Evolutionary conservation across 192 early-diverging fungal genomes (phyloP).

Genomic region (Linnemannia schmuckeri): DNA sequence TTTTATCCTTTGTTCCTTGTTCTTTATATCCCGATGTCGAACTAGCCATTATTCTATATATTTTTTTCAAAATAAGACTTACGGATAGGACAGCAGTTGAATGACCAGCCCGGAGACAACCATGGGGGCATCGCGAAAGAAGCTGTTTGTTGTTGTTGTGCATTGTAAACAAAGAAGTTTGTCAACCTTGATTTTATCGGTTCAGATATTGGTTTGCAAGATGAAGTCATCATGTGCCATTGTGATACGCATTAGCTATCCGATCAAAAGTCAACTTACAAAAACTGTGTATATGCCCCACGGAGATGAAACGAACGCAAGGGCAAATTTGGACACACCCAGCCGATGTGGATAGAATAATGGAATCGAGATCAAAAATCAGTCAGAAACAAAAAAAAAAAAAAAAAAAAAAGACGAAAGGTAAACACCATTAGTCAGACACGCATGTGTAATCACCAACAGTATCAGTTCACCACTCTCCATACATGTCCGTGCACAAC

Average conservation of each 20-base stretch:
- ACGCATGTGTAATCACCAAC: not conserved
- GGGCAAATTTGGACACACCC: too few species aligned
- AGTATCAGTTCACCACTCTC: not conserved
- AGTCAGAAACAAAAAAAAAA: constrained; percentile 26
- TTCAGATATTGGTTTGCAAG: too few species aligned
- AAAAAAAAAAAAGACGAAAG: constrained; percentile 44
- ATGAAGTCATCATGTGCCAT: too few species aligned
- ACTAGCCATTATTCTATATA: not conserved
- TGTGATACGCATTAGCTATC: too few species aligned
- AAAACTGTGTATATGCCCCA: too few species aligned
- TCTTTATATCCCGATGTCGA: not conserved
- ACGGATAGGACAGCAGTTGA: constrained; percentile 66
- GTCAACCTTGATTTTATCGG: too few species aligned
- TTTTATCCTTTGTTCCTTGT: not conserved
- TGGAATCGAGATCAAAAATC: not conserved
- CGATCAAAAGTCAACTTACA: too few species aligned
- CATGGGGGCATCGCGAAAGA: constrained; percentile 49
- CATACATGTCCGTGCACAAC: not conserved
- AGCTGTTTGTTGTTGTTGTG: constrained; percentile 9
- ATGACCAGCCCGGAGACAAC: constrained; percentile 48
- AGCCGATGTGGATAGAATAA: not conserved
- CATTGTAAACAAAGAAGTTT: too few species aligned
- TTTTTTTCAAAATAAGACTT: constrained; percentile 7
- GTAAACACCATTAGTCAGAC: not conserved
- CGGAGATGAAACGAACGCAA: not conserved